Percentiles rank a stretch among this genome's conserved stretches.
Evolutionary conservation across 495 filamentous ascomycete genomes (phyloP).

Genomic region (Saxophila tyrrhenica): DNA sequence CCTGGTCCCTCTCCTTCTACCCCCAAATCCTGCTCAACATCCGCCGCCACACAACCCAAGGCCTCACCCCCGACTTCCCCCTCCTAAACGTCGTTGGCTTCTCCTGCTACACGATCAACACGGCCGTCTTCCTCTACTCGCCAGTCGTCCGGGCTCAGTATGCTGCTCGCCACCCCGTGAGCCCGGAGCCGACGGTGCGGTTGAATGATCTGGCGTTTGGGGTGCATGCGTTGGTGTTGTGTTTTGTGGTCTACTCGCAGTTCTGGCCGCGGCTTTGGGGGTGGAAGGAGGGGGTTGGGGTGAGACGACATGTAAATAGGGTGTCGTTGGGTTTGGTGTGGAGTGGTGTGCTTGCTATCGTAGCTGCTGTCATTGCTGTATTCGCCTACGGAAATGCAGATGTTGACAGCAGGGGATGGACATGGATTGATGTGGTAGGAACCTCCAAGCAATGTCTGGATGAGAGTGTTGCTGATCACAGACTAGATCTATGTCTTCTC

Average conservation of each 20-base stretch:
- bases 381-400: conserved; percentile 43
- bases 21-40: conserved; percentile 75
- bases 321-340: conserved; percentile 54
- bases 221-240: conserved; percentile 61
- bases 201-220: conserved; percentile 88
- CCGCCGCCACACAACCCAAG: conserved; percentile 60
- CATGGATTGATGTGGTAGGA: conserved; percentile 71
- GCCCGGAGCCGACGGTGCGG: conserved; percentile 67
- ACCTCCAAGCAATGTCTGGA: too few species aligned
- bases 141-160: conserved; percentile 69
- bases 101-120: conserved; percentile 64
- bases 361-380: conserved; percentile 40
- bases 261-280: conserved; percentile 64
- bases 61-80: conserved; percentile 78
- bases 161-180: conserved; percentile 60
- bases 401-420: conserved; percentile 47
- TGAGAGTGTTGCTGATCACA: neutral
- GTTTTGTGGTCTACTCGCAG: conserved; percentile 56
- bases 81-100: conserved; percentile 77
- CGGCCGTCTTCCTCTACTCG: conserved; percentile 62
- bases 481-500: conserved; percentile 64
- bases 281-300: conserved; percentile 43
- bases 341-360: conserved; percentile 51
- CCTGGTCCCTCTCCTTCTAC: conserved; percentile 67
- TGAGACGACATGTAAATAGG: conserved; percentile 47